Evolutionary conservation across 768 basidiomycete genomes (phyloP).

Genomic region (Clitopilus hobsonii): DNA sequence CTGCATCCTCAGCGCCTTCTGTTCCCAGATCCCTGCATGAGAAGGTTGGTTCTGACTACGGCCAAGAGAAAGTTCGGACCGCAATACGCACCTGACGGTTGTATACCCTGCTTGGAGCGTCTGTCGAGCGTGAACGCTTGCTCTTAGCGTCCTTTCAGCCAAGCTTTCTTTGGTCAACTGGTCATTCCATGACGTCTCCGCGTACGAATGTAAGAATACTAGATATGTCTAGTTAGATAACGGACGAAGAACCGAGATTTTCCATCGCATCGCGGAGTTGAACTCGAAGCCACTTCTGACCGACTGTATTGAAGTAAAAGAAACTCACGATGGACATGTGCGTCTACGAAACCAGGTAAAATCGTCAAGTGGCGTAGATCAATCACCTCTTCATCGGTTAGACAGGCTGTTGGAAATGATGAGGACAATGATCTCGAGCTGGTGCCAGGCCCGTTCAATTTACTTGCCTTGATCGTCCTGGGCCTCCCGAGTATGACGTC

Average conservation of each 20-base stretch:
- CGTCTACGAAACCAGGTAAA: conserved; percentile 54
- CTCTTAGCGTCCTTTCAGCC: conserved; percentile 55
- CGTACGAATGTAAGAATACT: conserved; percentile 62
- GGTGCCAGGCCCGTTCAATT: too few relatives aligned
- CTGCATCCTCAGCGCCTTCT: conserved; percentile 61
- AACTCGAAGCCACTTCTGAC: neutral
- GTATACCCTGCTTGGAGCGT: conserved; percentile 64
- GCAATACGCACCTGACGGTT: conserved; percentile 43
- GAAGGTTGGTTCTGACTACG: neutral
- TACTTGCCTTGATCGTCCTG: neutral
- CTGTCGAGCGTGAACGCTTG: conserved; percentile 51
- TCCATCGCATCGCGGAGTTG: neutral
- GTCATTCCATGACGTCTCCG: conserved; percentile 57
- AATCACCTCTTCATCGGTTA: conserved; percentile 19
- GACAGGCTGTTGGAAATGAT: neutral
- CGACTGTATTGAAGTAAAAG: neutral
- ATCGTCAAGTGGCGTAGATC: conserved; percentile 44
- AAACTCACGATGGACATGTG: conserved; percentile 48
- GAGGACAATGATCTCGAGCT: neutral
- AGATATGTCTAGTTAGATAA: conserved; percentile 19
- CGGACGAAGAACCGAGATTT: neutral
- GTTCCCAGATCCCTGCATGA: conserved; percentile 56
- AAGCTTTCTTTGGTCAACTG: conserved; percentile 56
- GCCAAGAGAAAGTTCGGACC: neutral
- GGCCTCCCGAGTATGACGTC: too few relatives aligned